Evolutionary conservation across 2,329 filamentous ascomycete species (phyloP).

Genomic region (Epichloe scottii): DNA sequence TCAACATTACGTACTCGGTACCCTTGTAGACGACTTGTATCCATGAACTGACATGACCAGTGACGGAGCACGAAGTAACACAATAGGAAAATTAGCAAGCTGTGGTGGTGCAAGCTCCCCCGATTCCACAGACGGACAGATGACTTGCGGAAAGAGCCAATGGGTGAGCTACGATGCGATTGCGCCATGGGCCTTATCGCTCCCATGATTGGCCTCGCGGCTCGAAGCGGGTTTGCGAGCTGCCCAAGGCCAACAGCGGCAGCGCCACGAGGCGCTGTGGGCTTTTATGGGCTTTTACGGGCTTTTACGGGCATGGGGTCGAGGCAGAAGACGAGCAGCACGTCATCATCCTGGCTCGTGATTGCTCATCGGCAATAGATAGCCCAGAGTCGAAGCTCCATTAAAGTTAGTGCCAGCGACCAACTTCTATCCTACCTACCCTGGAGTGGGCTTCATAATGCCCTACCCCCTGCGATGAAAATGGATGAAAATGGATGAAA

Average conservation of each 20-base stretch:
- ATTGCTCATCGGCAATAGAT: background rate
- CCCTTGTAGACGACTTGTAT: no score
- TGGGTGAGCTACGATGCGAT: conserved; percentile 1
- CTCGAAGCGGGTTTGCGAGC: background rate
- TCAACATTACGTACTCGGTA: conserved; percentile 1
- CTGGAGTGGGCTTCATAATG: no score
- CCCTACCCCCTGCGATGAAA: no score
- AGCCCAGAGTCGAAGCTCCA: no score
- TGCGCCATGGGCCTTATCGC: conserved; percentile 2
- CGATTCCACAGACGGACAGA: background rate
- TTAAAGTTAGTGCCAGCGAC: no score
- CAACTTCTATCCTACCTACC: no score
- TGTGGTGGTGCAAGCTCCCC: background rate
- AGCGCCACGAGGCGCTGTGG: conserved; percentile 2
- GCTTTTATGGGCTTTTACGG: no score
- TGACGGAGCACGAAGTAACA: no score
- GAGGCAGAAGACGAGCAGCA: background rate
- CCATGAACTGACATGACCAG: no score
- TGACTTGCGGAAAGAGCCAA: background rate
- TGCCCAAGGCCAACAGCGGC: background rate
- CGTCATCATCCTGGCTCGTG: conserved; percentile 2
- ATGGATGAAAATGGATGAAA: no score
- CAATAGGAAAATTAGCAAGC: no score
- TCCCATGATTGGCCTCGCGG: conserved; percentile 4
- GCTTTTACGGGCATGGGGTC: no score